Percentiles rank a stretch among this genome's conserved stretches.
Conservation (phyloP, 2,329 filamentous ascomycete species). For the Aphanocladium album region DNA sequence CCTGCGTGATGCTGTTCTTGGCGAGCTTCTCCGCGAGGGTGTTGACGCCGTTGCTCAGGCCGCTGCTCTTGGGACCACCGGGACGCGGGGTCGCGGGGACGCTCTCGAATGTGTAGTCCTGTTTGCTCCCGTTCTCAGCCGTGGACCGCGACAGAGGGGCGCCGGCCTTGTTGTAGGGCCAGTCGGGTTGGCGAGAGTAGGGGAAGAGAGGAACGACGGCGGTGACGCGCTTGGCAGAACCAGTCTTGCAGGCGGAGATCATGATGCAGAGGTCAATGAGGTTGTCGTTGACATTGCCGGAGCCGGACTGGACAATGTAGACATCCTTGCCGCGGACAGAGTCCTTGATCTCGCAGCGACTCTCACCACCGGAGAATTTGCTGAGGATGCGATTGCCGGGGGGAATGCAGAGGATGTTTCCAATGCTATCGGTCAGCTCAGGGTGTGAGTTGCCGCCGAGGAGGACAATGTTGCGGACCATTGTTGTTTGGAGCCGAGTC, state of each 20-base stretch:
- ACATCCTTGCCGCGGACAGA: conserved; percentile 98
- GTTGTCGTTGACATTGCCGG: conserved; percentile 91
- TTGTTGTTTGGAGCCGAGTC: conserved; percentile 38
- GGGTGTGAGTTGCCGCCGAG: conserved; percentile 93
- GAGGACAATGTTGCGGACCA: conserved; percentile 94
- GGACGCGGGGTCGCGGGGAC: conserved; percentile 80
- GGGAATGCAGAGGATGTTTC: conserved; percentile 83
- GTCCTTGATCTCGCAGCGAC: conserved; percentile 90
- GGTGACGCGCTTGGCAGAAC: conserved; percentile 87
- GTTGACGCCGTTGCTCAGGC: conserved; percentile 63
- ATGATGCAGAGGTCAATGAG: conserved; percentile 96
- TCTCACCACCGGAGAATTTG: conserved; percentile 95
- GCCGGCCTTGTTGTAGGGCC: conserved; percentile 93
- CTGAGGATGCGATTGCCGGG: conserved; percentile 74
- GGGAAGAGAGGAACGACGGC: conserved; percentile 93
- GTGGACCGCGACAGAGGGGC: conserved; percentile 72
- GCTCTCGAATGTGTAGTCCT: conserved; percentile 84
- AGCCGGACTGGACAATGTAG: conserved; percentile 94
- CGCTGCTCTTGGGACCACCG: conserved; percentile 60
- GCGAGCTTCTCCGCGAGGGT: conserved; percentile 66
- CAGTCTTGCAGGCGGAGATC: conserved; percentile 95
- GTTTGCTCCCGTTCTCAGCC: conserved; percentile 32
- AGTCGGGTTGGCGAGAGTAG: conserved; percentile 92
- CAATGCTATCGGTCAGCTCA: conserved; percentile 78
- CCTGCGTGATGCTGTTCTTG: conserved; percentile 56